Base-by-base conservation (phyloP, 2,329 filamentous ascomycete species). In the Colletotrichum gigasporum region DNA sequence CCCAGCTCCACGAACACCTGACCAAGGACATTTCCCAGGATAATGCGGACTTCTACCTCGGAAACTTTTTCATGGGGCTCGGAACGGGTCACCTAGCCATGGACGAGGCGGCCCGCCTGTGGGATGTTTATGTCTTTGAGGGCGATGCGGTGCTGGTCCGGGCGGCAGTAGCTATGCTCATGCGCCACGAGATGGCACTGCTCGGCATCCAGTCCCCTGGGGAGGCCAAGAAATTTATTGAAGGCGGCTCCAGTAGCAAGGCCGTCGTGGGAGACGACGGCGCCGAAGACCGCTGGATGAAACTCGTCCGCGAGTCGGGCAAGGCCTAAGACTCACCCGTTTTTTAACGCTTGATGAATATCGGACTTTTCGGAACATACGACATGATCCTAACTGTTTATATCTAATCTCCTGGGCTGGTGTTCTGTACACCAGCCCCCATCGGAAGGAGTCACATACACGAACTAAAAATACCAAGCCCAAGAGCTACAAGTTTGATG, bases 61-160 rank as follows among this genome's bases (percentile, higher is more conserved):
- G 82, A 26, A 79, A 83, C 12, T 79, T 92, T 53, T 91, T 93
- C 70, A 85, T 84, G 5, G 82, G 82, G 14, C 79, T 93, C 5
- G 92, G 93, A 73, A 90, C 90, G 0, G 76, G 78, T 14, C 80
- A 85, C 37, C 78, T 93, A 4, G 84, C 85, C 7, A 82, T 94
- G 14, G 92, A 94, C 70, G 86, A 91, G 69, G 90, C 88, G 4
- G 87, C 88, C 1, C 81, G 93, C 2, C 77, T 96, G 11, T 95
- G 91, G 91, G 93, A 96, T 68, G 87, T 95, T 0, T 93, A 92
- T 69, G 88, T 92, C 3, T 93, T 96, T 68, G 93, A 96, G 72
- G 91, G 92, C 24, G 93, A 96, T 68, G 82, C 86, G 1, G 82
- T 92, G 1, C 79, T 94, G 0, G 85, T 95, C 6, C 82, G 91